Evolutionary conservation across 78 protist genomes (phyloP).

Genomic region (Chrysochromulina parva): DNA sequence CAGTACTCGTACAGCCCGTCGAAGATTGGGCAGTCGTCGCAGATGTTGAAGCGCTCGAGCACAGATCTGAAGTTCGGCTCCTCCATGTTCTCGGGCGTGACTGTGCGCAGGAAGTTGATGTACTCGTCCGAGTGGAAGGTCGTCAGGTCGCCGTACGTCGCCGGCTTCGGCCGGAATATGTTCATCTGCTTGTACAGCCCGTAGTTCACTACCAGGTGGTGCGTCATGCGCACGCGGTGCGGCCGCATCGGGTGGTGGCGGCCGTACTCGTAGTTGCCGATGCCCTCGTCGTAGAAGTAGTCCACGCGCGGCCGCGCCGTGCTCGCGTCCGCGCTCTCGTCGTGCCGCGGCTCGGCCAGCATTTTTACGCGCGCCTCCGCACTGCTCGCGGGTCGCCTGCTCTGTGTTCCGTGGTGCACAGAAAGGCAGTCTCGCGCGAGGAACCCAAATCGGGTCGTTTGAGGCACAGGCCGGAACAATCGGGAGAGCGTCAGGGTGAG

Average conservation of each 20-base stretch:
- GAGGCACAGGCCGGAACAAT: no score
- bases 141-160: slow-evolving; percentile 78
- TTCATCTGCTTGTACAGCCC: slow-evolving; percentile 85
- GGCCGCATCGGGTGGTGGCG: slow-evolving; percentile 98
- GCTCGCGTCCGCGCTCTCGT: no score
- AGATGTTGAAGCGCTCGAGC: slow-evolving; percentile 52
- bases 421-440: no score
- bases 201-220: slow-evolving; percentile 90
- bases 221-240: slow-evolving; percentile 90
- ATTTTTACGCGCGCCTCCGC: no score
- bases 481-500: no score
- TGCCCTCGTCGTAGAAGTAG: slow-evolving; percentile 35
- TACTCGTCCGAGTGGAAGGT: slow-evolving; percentile 96
- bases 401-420: no score
- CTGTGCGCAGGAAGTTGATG: slow-evolving; percentile 82
- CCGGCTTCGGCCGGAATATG: slow-evolving; percentile 81
- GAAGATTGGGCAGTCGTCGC: slow-evolving; percentile 98
- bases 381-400: no score
- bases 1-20: slow-evolving; percentile 95
- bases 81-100: slow-evolving; percentile 83
- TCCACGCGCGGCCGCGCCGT: background rate
- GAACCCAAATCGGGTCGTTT: no score
- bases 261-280: slow-evolving; percentile 78
- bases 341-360: no score
- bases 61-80: background rate